Percentiles rank a stretch among this genome's conserved stretches.
Evolutionary conservation across 257 asterid genomes (phyloP).

Genomic region (Salvia hispanica): DNA sequence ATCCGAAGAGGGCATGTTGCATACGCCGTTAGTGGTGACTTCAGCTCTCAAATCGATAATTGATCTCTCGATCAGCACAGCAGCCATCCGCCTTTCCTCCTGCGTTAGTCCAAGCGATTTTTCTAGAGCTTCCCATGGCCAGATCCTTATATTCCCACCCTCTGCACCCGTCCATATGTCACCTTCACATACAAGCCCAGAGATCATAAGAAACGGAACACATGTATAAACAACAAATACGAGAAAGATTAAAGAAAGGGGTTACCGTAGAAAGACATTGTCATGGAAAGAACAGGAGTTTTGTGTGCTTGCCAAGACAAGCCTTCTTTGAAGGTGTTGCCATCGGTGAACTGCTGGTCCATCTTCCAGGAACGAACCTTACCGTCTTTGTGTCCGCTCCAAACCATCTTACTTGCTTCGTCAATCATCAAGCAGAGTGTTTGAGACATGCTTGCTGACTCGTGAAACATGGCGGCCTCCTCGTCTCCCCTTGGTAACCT

Average conservation of each 20-base stretch:
- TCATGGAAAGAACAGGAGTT: constrained; percentile 70
- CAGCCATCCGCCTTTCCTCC: constrained; percentile 84
- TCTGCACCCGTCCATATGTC: constrained; percentile 89
- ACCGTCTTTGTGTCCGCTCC: constrained; percentile 97
- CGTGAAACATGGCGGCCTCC: constrained; percentile 78
- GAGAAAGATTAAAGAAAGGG: not conserved
- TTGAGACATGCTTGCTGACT: constrained; percentile 59
- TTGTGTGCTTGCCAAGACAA: constrained; percentile 94
- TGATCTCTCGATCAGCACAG: constrained; percentile 81
- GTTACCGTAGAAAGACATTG: constrained; percentile 71
- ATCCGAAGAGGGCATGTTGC: constrained; percentile 78
- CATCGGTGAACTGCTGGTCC: constrained; percentile 60
- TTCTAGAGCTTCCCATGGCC: constrained; percentile 83
- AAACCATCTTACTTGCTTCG: constrained; percentile 66
- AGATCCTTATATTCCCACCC: constrained; percentile 68
- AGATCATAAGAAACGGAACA: constrained; percentile 16
- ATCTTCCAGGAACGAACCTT: constrained; percentile 78
- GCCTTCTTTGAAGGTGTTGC: constrained; percentile 67
- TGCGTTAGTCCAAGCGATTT: constrained; percentile 69
- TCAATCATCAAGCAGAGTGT: constrained; percentile 67
- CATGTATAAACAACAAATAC: no score
- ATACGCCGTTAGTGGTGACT: constrained; percentile 83
- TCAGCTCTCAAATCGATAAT: constrained; percentile 67
- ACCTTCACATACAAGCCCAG: constrained; percentile 50
- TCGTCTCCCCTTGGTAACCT: constrained; percentile 78